phyloP scores from a whole-genome alignment of 805 yeast genomes.

The Ogataea corticis region DNA sequence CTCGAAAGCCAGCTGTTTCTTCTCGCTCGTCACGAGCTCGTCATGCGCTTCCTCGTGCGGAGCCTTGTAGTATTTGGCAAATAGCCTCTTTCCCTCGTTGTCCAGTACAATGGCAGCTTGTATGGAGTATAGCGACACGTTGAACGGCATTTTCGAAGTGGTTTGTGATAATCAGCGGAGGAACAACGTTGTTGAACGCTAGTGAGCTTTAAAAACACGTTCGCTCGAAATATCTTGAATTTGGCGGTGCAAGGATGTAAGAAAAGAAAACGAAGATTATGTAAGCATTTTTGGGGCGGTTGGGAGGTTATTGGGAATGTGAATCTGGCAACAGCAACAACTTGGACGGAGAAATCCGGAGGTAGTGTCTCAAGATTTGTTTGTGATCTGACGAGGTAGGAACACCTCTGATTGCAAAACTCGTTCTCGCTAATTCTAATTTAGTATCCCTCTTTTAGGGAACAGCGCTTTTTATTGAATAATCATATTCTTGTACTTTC shows the following conservation, averaged over 20 bases:
- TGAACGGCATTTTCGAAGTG: slow-evolving; percentile 23
- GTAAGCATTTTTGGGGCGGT: background rate
- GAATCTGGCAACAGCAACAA: too few relatives aligned
- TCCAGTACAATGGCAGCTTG: slow-evolving; percentile 81
- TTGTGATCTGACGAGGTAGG: too few relatives aligned
- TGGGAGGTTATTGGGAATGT: too few relatives aligned
- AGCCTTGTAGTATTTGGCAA: slow-evolving; percentile 79
- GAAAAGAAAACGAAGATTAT: background rate
- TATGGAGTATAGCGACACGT: slow-evolving; percentile 72
- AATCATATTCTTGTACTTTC: too few relatives aligned
- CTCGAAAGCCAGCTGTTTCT: slow-evolving; percentile 79
- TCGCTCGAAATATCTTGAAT: slow-evolving; percentile 1
- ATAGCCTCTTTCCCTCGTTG: slow-evolving; percentile 74
- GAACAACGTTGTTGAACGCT: too few relatives aligned
- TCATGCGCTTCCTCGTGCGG: slow-evolving; percentile 48
- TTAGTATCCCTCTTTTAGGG: too few relatives aligned
- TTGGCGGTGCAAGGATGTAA: background rate
- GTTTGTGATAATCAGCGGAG: background rate
- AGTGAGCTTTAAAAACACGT: slow-evolving; percentile 3
- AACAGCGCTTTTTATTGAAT: too few relatives aligned
- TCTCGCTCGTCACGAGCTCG: slow-evolving; percentile 34
- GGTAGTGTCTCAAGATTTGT: too few relatives aligned
- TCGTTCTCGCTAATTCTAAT: too few relatives aligned
- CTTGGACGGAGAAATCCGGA: too few relatives aligned
- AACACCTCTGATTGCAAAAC: too few relatives aligned